These are phyloP conservation scores for Citrus trifoliata DNA, from an alignment of 345 rosid genomes.

Conservation along the genomic window DNA sequence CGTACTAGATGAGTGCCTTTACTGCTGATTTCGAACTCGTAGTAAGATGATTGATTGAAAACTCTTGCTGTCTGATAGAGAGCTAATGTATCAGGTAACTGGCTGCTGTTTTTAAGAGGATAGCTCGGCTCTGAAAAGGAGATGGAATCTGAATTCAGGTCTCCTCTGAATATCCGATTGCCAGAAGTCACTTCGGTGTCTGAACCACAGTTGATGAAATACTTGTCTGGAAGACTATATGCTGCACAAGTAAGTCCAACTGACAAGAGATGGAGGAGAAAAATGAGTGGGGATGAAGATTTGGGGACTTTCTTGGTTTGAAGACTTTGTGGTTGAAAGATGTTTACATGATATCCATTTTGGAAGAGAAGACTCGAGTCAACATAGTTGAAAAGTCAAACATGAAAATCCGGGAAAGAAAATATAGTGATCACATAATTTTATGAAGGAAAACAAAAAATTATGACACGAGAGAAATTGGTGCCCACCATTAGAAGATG, in stretches of 20 bases:
- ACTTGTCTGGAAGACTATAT: conserved; percentile 32
- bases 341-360: background rate
- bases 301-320: background rate
- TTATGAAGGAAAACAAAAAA: too few relatives aligned
- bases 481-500: too few relatives aligned
- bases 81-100: background rate
- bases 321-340: background rate
- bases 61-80: conserved; percentile 53
- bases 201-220: conserved; percentile 64
- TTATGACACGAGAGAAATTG: too few relatives aligned
- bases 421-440: too few relatives aligned
- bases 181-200: background rate
- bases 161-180: conserved; percentile 29
- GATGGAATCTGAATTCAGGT: conserved; percentile 21
- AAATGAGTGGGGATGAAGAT: conserved; percentile 16
- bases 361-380: background rate
- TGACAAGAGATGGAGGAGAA: conserved; percentile 12
- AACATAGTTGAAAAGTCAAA: background rate
- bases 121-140: conserved; percentile 13
- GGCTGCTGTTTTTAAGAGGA: background rate
- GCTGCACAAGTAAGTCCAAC: conserved; percentile 5
- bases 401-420: background rate
- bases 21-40: conserved; percentile 25
- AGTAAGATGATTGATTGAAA: conserved; percentile 30
- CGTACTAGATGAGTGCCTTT: conserved; percentile 43